Base-by-base conservation (phyloP, 192 early-diverging fungal genomes). In the Podila epigama region DNA sequence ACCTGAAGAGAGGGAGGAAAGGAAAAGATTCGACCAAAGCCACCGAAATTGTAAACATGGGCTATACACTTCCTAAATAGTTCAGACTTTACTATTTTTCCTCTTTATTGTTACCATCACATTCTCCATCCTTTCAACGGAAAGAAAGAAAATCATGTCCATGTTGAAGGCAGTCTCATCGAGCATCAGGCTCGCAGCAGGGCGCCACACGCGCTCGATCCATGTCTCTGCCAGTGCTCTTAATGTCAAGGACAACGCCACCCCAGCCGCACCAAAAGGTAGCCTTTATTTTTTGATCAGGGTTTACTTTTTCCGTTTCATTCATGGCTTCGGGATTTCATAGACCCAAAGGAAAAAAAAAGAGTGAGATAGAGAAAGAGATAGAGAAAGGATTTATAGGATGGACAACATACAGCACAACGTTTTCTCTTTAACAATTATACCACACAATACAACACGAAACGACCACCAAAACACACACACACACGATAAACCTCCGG, bases 111-210 rank as follows among this genome's bases (percentile, higher is more conserved):
- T 9, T 20, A 13, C 31, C n/a, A n/a, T 56, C 18, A 37, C 54
- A 39, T 39, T 55, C 5, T 20, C 12, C 60, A 16, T 32, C 35
- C 53, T 40, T 35, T 57, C 69, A 48, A 28, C 50, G 27, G 18
- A 28, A 32, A 32, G 25, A 20, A 11, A 33, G 8, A 33, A 15
- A 57, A 18, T 11, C 18, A 66, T 51, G 51, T 42, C 55, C 61
- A 75, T 75, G 71, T 53, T 75, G 52, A 60, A 41, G 71, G 66
- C 71, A 25, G 55, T 75, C 52, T 58, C 70, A 51, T 60, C 66
- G 39, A 54, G 60, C 61, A 3, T 68, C 33, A 77, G 56, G 63
- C 56, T 54, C 20, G 39, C 39, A 9, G 61, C 51, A 34, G 41
- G 20, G 48, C 35, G 25, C 20, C 73, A 77, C 34, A 28, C 51